Conservation (phyloP, 176 grass and related monocot species). For the Musa beccarii region DNA sequence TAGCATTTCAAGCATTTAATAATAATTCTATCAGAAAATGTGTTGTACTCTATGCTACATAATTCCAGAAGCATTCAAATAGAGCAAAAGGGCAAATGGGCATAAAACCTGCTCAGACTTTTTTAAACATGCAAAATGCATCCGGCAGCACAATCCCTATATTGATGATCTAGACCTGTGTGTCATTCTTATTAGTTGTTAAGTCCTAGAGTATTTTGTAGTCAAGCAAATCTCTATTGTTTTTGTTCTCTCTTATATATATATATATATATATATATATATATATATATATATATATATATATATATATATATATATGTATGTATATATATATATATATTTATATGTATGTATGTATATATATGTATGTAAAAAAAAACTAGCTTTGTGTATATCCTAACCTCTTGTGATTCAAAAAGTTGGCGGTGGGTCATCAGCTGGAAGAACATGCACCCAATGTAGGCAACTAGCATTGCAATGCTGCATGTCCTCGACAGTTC, state of each 20-base stretch:
- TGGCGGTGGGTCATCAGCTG: slow-evolving; percentile 56
- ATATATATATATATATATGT: too few relatives aligned
- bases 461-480: slow-evolving; percentile 46
- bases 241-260: background rate
- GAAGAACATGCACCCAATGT: slow-evolving; percentile 46
- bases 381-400: slow-evolving; percentile 3
- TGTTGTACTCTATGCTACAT: background rate
- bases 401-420: slow-evolving; percentile 35
- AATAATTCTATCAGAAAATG: background rate
- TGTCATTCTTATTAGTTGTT: too few relatives aligned
- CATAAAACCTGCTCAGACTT: background rate
- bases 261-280: too few relatives aligned
- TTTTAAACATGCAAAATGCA: background rate
- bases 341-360: too few relatives aligned
- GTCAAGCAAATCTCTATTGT: background rate
- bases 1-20: background rate
- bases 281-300: too few relatives aligned
- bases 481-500: slow-evolving; percentile 41
- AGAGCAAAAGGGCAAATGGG: background rate
- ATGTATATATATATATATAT: too few relatives aligned
- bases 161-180: too few relatives aligned
- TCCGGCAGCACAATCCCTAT: too few relatives aligned
- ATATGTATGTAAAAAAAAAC: background rate
- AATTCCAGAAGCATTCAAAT: background rate
- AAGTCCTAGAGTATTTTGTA: background rate